Percentiles rank a stretch among this genome's conserved stretches.
Conservation (phyloP, 805 yeast species). For the Schwanniomyces yamadae region DNA sequence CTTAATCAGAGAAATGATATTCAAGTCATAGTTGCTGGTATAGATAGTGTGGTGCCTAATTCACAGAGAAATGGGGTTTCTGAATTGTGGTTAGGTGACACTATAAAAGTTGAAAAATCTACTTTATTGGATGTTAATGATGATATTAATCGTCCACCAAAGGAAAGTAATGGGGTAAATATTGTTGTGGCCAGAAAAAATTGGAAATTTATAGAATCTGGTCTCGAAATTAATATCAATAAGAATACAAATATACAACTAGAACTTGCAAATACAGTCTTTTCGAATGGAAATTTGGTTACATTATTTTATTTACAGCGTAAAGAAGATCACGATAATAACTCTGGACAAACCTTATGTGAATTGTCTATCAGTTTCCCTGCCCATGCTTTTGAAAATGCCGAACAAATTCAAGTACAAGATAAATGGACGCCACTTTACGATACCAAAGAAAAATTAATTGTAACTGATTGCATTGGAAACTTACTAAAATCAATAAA, state of each 20-base stretch:
- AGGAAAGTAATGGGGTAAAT: constrained; percentile 36
- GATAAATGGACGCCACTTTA: constrained; percentile 39
- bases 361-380: constrained; percentile 27
- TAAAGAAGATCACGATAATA: constrained; percentile 5
- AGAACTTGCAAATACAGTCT: constrained; percentile 40
- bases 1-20: constrained; percentile 23
- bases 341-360: constrained; percentile 30
- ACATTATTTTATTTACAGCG: constrained; percentile 38
- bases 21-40: constrained; percentile 42
- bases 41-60: constrained; percentile 35
- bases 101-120: constrained; percentile 17
- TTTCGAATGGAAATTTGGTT: constrained; percentile 31
- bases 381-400: constrained; percentile 7
- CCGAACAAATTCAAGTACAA: constrained; percentile 3
- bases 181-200: constrained; percentile 33
- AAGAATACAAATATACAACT: constrained; percentile 16
- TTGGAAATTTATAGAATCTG: constrained; percentile 36
- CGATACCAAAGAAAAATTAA: constrained; percentile 24
- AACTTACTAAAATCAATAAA: constrained; percentile 61
- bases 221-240: constrained; percentile 19
- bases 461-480: constrained; percentile 50
- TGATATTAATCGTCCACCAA: constrained; percentile 19
- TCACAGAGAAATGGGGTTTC: constrained; percentile 34
- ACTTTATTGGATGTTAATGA: constrained; percentile 23
- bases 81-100: constrained; percentile 38